Evolutionary conservation across 2,329 filamentous ascomycete species (phyloP), one percentile per base, ranked within the genome.

Genomic region (Zopfia rhizophila): DNA sequence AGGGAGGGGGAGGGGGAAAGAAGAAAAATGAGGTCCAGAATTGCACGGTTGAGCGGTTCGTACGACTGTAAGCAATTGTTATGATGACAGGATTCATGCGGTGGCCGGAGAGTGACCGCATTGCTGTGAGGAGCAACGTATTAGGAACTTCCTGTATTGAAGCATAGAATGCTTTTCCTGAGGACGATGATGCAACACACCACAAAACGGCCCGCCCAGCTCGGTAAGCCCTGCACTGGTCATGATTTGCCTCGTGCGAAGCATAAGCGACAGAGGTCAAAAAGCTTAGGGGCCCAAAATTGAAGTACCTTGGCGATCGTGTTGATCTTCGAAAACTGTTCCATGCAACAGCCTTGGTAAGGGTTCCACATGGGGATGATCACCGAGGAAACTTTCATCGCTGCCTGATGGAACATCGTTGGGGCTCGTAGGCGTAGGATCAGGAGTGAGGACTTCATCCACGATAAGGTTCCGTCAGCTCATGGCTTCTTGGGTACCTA

Each of bases 381-480:
- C n/a, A n/a, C n/a, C n/a, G n/a, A n/a, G n/a, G n/a, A n/a, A n/a
- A n/a, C n/a, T n/a, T n/a, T n/a, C n/a, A n/a, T n/a, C n/a, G 33
- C 45, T 52, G 48, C 48, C 48, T 14, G 16, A 40, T 52, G 22
- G 25, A 46, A 45, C 30, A n/a, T n/a, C n/a, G n/a, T n/a, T n/a
- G n/a, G n/a, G n/a, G n/a, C n/a, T n/a, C n/a, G n/a, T n/a, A n/a
- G n/a, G n/a, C n/a, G n/a, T n/a, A n/a, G n/a, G n/a, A n/a, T n/a
- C n/a, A n/a, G n/a, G n/a, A n/a, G n/a, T n/a, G n/a, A n/a, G n/a
- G n/a, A n/a, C n/a, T n/a, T n/a, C n/a, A n/a, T n/a, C n/a, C n/a
- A n/a, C n/a, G n/a, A n/a, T n/a, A n/a, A n/a, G n/a, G n/a, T n/a
- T n/a, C n/a, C n/a, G n/a, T n/a, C n/a, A n/a, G n/a, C n/a, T n/a